A percentile compares a stretch with the other conserved stretches of the same genome.
phyloP scores from a whole-genome alignment of 441 rosid species.

The Isatis lusitanica region DNA sequence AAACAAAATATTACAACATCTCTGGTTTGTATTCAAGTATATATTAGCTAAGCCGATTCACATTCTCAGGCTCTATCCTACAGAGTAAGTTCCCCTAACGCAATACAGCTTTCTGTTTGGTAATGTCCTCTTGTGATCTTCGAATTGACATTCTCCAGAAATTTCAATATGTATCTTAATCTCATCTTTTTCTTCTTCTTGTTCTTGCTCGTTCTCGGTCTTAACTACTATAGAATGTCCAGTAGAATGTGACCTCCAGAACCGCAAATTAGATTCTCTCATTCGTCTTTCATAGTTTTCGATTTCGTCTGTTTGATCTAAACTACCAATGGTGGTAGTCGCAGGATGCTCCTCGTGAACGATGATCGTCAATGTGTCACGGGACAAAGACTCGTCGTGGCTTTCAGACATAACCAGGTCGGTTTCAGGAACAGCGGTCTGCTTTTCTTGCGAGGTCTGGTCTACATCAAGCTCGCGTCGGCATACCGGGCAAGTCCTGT shows the following conservation, averaged over 20 bases:
- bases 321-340: slow-evolving; percentile 29
- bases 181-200: slow-evolving; percentile 23
- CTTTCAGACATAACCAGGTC: slow-evolving; percentile 11
- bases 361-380: slow-evolving; percentile 19
- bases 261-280: slow-evolving; percentile 32
- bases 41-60: background rate
- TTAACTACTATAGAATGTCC: slow-evolving; percentile 62
- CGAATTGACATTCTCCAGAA: slow-evolving; percentile 39
- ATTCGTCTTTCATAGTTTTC: slow-evolving; percentile 32
- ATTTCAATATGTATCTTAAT: slow-evolving; percentile 33
- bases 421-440: slow-evolving; percentile 1
- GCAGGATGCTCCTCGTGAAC: slow-evolving; percentile 33
- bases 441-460: slow-evolving; percentile 6
- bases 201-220: slow-evolving; percentile 11
- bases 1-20: background rate
- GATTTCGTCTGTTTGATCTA: slow-evolving; percentile 35
- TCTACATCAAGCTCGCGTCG: slow-evolving; percentile 60
- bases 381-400: slow-evolving; percentile 20
- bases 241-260: slow-evolving; percentile 66
- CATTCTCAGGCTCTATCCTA: slow-evolving; percentile 20
- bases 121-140: slow-evolving; percentile 48
- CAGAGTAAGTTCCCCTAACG: slow-evolving; percentile 52
- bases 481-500: slow-evolving; percentile 85
- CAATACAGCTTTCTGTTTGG: slow-evolving; percentile 48
- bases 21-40: too few species aligned